Conservation (phyloP, 2,329 filamentous ascomycete species). For the Amauroascus verrucosus region DNA sequence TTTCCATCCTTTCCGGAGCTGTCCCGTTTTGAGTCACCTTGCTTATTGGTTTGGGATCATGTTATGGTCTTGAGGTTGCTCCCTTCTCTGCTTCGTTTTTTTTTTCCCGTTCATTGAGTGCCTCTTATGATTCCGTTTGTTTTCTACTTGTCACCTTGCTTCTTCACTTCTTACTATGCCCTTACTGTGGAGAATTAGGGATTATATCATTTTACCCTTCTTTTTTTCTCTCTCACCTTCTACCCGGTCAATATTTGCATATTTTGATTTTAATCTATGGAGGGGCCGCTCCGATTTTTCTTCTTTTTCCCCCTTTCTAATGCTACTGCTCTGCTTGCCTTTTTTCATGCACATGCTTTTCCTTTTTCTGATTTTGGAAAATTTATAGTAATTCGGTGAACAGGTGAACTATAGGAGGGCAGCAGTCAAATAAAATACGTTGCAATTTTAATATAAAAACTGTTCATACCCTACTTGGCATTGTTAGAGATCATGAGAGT, state of each 20-base stretch:
- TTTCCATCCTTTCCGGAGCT: not conserved
- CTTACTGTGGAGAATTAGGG: too few relatives aligned
- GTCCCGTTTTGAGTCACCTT: not conserved
- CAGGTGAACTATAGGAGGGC: not conserved
- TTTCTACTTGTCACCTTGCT: not conserved
- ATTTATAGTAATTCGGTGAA: not conserved
- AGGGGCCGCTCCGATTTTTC: slow-evolving; percentile 10
- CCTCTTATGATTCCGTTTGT: not conserved
- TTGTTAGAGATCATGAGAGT: too few relatives aligned
- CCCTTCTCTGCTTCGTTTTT: not conserved
- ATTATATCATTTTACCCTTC: too few relatives aligned
- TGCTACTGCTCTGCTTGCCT: slow-evolving; percentile 1
- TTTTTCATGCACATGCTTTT: slow-evolving; percentile 7
- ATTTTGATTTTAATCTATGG: not conserved
- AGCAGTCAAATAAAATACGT: not conserved
- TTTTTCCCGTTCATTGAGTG: not conserved
- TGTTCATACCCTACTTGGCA: too few relatives aligned
- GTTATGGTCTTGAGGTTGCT: not conserved
- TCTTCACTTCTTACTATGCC: too few relatives aligned
- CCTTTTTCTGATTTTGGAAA: not conserved
- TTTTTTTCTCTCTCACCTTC: too few relatives aligned
- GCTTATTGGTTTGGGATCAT: not conserved
- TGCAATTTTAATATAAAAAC: not conserved
- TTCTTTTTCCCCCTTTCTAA: too few relatives aligned
- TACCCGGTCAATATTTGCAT: not conserved